phyloP scores from a whole-genome alignment of 495 filamentous ascomycete species.

The Talaromyces stipitatus region DNA sequence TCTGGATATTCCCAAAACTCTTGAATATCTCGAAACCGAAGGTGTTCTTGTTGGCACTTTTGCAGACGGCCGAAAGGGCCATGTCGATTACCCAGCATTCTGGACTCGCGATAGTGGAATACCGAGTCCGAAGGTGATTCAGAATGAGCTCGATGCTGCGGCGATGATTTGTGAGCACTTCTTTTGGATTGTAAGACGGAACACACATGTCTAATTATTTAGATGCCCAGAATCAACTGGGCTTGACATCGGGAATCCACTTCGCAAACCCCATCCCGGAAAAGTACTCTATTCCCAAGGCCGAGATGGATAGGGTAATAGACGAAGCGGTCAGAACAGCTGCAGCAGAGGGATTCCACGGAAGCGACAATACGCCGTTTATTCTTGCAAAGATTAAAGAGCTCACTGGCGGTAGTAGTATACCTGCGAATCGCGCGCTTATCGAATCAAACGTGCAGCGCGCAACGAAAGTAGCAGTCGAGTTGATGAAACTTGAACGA shows the following conservation, averaged over 20 bases:
- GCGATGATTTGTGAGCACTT: constrained; percentile 74
- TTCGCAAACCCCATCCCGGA: constrained; percentile 85
- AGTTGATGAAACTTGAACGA: constrained; percentile 57
- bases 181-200: constrained; percentile 6
- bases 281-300: constrained; percentile 58
- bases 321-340: constrained; percentile 66
- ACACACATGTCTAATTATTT: not conserved
- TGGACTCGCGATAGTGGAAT: constrained; percentile 79
- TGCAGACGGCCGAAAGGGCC: constrained; percentile 60
- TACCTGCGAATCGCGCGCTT: constrained; percentile 68
- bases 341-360: constrained; percentile 55
- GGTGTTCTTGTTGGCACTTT: constrained; percentile 84
- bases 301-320: constrained; percentile 68
- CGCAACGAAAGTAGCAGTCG: constrained; percentile 71
- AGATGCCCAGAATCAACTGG: constrained; percentile 60
- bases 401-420: constrained; percentile 63
- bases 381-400: constrained; percentile 76
- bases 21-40: constrained; percentile 93
- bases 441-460: constrained; percentile 72
- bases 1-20: constrained; percentile 79
- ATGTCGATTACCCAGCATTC: constrained; percentile 82
- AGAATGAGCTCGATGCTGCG: constrained; percentile 74
- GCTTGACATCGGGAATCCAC: constrained; percentile 63
- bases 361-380: constrained; percentile 83
- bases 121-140: constrained; percentile 65